Percentiles rank a stretch among this genome's conserved stretches.
These are phyloP conservation scores for Colletotrichum brevisporum DNA, from an alignment of 2,329 filamentous ascomycete species.

Conservation along the genomic window DNA sequence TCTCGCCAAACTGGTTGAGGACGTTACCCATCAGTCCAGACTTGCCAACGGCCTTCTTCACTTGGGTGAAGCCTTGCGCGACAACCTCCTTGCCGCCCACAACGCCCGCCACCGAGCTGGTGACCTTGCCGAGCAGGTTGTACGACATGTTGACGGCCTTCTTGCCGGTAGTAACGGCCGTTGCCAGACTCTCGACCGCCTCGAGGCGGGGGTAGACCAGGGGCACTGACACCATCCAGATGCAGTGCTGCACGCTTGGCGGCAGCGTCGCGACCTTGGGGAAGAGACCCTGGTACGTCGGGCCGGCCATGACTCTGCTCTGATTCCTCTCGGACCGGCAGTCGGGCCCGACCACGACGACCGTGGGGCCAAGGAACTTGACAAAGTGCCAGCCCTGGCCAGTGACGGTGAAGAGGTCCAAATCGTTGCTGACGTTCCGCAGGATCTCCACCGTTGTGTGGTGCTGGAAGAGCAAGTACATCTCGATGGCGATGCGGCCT, in stretches of 20 bases:
- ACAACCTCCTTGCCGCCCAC: conserved; percentile 96
- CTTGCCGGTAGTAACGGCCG: conserved; percentile 94
- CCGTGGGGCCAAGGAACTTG: conserved; percentile 92
- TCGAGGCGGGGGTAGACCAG: conserved; percentile 92
- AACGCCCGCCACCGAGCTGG: conserved; percentile 93
- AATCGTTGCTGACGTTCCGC: conserved; percentile 87
- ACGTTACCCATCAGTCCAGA: conserved; percentile 95
- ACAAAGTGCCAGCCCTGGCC: conserved; percentile 99
- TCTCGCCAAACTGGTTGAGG: conserved; percentile 94
- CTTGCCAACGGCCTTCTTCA: conserved; percentile 98
- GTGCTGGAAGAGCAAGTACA: conserved; percentile 98
- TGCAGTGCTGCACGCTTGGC: conserved; percentile 93
- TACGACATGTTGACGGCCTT: conserved; percentile 97
- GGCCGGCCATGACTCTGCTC: conserved; percentile 92
- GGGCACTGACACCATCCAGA: conserved; percentile 95
- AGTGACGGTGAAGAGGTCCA: conserved; percentile 95
- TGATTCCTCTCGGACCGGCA: conserved; percentile 93
- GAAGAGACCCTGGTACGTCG: conserved; percentile 97
- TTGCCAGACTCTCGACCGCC: conserved; percentile 89
- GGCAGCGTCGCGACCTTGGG: conserved; percentile 94
- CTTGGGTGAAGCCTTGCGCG: conserved; percentile 90
- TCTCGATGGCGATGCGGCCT: conserved; percentile 92
- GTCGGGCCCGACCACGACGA: conserved; percentile 91
- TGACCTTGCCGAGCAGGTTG: conserved; percentile 95
- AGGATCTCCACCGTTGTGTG: conserved; percentile 96